Conservation (phyloP, 768 basidiomycete genomes). For the Mycena metata region DNA sequence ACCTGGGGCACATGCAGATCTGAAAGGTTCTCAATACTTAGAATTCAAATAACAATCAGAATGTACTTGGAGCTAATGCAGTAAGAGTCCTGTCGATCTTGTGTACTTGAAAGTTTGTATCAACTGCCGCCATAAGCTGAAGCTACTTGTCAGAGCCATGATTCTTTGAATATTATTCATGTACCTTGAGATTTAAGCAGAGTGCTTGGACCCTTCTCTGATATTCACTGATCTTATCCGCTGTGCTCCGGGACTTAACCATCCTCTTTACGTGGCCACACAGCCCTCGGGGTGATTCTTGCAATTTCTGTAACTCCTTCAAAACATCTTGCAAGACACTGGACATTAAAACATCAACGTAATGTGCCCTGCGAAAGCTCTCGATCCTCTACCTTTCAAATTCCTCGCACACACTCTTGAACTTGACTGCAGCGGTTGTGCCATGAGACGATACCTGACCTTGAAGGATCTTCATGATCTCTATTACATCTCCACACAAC, state of each 20-base stretch:
- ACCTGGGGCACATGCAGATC: not conserved
- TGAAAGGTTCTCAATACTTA: not conserved
- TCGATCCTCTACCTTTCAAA: not conserved
- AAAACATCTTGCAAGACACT: not conserved
- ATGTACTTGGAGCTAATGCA: no score
- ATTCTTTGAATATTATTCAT: not conserved
- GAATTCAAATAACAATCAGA: not conserved
- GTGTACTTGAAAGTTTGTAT: not conserved
- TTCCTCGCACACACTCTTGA: conserved; percentile 1
- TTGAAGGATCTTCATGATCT: not conserved
- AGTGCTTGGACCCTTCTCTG: not conserved
- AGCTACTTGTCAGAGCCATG: not conserved
- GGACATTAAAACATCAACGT: not conserved
- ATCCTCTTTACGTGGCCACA: conserved; percentile 3
- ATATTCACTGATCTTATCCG: not conserved
- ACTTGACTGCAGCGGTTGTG: not conserved
- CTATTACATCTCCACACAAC: not conserved
- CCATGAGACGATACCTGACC: not conserved
- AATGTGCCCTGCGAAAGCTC: not conserved
- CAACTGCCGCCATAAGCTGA: not conserved
- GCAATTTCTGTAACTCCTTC: not conserved
- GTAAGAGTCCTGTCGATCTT: not conserved
- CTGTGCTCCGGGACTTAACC: not conserved
- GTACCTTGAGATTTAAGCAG: not conserved
- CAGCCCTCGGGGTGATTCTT: not conserved